Conservation (phyloP, 176 grass and related monocot species). For the Echinochloa phyllopogon region DNA sequence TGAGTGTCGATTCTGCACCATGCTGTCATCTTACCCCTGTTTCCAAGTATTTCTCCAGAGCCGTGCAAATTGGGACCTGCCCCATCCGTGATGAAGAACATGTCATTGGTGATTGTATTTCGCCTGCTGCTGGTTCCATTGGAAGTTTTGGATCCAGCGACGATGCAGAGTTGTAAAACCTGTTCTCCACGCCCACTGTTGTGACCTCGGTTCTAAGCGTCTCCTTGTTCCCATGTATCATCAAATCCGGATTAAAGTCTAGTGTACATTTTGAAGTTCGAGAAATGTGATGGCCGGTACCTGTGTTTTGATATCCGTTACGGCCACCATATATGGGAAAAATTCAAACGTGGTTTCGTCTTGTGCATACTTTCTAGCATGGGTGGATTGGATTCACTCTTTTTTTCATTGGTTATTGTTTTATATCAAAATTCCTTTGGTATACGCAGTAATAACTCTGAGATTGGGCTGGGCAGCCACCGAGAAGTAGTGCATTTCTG, state of each 20-base stretch:
- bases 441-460: no score
- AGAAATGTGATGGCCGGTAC: constrained; percentile 7
- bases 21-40: neutral
- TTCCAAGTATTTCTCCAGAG: constrained; percentile 40
- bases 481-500: neutral
- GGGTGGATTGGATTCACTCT: neutral
- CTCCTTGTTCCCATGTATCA: constrained; percentile 27
- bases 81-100: neutral
- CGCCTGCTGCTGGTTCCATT: constrained; percentile 22
- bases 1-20: neutral
- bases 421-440: no score
- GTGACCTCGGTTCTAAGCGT: neutral
- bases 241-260: constrained; percentile 1
- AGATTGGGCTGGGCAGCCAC: neutral
- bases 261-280: constrained; percentile 7
- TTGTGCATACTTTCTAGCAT: neutral
- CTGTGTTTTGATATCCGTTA: neutral
- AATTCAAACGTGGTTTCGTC: neutral
- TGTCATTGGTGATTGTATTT: constrained; percentile 30
- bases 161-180: constrained; percentile 41
- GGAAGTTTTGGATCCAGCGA: constrained; percentile 37
- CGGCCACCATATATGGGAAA: neutral
- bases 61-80: constrained; percentile 25
- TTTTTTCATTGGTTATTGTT: neutral
- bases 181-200: constrained; percentile 16